phyloP scores from a whole-genome alignment of 352 stramenopile genomes.

The Pythium phragmiticola region DNA sequence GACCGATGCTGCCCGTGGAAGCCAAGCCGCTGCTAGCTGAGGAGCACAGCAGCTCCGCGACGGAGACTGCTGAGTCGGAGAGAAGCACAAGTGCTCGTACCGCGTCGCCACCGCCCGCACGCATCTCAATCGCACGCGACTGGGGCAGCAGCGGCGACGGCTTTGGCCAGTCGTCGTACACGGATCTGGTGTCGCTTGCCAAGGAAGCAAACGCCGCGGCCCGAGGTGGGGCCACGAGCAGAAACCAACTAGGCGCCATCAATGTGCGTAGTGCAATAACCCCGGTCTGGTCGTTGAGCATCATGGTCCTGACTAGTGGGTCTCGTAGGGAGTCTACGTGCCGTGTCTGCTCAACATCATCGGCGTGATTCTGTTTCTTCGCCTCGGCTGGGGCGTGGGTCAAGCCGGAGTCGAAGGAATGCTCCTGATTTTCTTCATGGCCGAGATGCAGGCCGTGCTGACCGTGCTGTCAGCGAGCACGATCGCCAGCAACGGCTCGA shows the following conservation, averaged over 20 bases:
- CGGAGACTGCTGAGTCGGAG: background rate
- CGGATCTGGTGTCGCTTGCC: constrained; percentile 40
- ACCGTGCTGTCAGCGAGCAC: constrained; percentile 79
- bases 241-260: constrained; percentile 43
- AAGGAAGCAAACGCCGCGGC: constrained; percentile 2
- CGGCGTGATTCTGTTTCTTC: constrained; percentile 88
- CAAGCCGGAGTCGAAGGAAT: constrained; percentile 81
- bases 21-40: constrained; percentile 41
- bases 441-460: constrained; percentile 59
- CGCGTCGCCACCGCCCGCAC: background rate
- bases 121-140: constrained; percentile 19
- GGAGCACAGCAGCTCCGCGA: constrained; percentile 25
- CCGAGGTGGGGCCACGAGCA: constrained; percentile 3
- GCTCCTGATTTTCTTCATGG: constrained; percentile 66
- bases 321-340: constrained; percentile 70
- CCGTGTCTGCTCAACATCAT: constrained; percentile 91
- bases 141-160: constrained; percentile 1
- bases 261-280: constrained; percentile 28
- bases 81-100: background rate
- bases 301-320: background rate
- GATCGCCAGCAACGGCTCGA: constrained; percentile 86
- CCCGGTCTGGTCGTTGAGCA: background rate
- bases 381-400: constrained; percentile 79
- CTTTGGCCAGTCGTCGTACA: constrained; percentile 33
- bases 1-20: constrained; percentile 33